Evolutionary conservation across 805 yeast species (phyloP).

Genomic region (Metschnikowia shivogae): DNA sequence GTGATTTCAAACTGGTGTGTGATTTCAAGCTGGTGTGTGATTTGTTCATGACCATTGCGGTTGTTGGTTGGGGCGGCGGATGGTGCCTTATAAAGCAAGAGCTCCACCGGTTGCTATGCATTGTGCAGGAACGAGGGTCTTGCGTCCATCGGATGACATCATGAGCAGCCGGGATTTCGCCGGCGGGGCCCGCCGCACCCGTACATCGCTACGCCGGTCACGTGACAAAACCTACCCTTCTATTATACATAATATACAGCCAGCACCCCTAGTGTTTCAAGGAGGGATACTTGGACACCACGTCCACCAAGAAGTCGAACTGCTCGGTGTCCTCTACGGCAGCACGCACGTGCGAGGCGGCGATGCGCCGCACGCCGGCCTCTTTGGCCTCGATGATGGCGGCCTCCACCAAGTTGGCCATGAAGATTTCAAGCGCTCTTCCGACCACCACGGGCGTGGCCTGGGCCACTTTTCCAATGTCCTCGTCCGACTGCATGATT

Average conservation of each 20-base stretch:
- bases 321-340: conserved; percentile 85
- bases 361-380: conserved; percentile 73
- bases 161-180: not conserved
- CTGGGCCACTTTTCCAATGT: conserved; percentile 96
- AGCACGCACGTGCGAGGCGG: conserved; percentile 74
- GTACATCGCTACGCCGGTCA: too few relatives aligned
- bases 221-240: conserved; percentile 4
- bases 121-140: conserved; percentile 8
- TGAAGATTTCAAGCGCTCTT: conserved; percentile 85
- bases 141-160: not conserved
- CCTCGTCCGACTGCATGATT: conserved; percentile 97
- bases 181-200: too few relatives aligned
- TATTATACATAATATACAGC: conserved; percentile 19
- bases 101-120: conserved; percentile 10
- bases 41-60: conserved; percentile 20
- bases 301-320: conserved; percentile 87
- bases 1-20: conserved; percentile 33
- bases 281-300: conserved; percentile 58
- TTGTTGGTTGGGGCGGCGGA: not conserved
- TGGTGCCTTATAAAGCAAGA: not conserved
- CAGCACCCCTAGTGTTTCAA: conserved; percentile 20
- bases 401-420: conserved; percentile 84
- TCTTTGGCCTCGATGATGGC: conserved; percentile 72
- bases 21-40: conserved; percentile 40
- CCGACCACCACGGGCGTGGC: conserved; percentile 99